Conservation (phyloP, 345 rosid species). For the Populus tremula region DNA sequence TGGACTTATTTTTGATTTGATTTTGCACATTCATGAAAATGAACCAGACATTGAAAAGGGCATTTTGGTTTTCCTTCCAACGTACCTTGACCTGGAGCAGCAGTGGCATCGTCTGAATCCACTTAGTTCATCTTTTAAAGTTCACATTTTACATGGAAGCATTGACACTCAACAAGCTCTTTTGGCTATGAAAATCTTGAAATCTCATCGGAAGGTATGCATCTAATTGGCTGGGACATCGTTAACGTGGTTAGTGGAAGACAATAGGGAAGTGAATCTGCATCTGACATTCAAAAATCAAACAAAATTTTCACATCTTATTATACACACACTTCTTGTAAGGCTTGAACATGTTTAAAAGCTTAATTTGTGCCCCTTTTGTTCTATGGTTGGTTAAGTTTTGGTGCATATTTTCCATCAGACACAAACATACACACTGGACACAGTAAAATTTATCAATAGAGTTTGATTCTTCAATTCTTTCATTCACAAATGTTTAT, state of each 20-base stretch:
- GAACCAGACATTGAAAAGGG: slow-evolving; percentile 87
- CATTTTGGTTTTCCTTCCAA: slow-evolving; percentile 90
- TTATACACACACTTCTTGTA: not conserved
- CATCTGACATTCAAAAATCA: not conserved
- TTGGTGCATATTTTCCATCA: not conserved
- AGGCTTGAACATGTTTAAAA: not conserved
- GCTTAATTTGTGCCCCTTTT: not conserved
- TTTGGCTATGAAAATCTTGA: slow-evolving; percentile 75
- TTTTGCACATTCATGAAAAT: slow-evolving; percentile 61
- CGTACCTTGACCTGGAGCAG: slow-evolving; percentile 75
- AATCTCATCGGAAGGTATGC: slow-evolving; percentile 82
- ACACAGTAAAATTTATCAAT: not conserved
- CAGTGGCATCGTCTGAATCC: slow-evolving; percentile 73
- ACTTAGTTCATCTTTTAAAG: slow-evolving; percentile 53
- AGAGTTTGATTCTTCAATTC: not conserved
- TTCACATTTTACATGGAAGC: slow-evolving; percentile 84
- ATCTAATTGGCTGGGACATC: slow-evolving; percentile 12
- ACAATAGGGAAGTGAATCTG: not conserved
- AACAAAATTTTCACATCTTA: not conserved
- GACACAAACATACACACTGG: not conserved
- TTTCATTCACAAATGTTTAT: not conserved
- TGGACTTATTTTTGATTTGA: slow-evolving; percentile 65
- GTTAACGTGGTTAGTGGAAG: not conserved
- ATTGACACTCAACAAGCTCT: slow-evolving; percentile 84
- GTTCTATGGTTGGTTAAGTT: not conserved